Evolutionary conservation across 305 asterid genomes (phyloP), one percentile per base, ranked within the genome.

Genomic region (Solanum aculeatissimum): DNA sequence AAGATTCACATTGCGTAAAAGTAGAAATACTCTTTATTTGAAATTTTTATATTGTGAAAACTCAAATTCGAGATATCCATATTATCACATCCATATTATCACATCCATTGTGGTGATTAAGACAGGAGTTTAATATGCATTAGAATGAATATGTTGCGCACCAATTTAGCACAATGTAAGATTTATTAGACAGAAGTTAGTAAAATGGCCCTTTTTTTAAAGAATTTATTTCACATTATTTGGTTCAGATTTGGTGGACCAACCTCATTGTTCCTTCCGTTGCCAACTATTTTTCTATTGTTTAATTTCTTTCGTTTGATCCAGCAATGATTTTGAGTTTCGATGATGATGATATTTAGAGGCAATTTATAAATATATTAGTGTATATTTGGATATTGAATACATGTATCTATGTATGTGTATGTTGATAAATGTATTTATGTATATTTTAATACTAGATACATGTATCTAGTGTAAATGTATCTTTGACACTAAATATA

Each of bases 201-300:
- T 47, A 23, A 49, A 27, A 16, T 75, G 4, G 9, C 45, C 45
- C 2, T 74, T 49, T 25, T 40, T 74, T 27, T 2, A 23, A 75
- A 54, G 45, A 49, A 49, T 75, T 27, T 77, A 7, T 51, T 69
- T 27, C 82, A 77, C 82, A 29, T 27, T 77, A 77, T 77, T 77
- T 75, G 81, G 81, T 49, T 25, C 62, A 23, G 42, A 25, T 74
- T 74, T 49, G 82, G 45, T 49, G 82, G 45, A 51, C 0, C 11
- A 27, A 77, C 23, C 43, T 49, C 63, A 10, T 27, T 16, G 25
- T 49, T 27, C 51, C 82, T 49, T 75, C 25, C 27, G 29, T 29
- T 49, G 65, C 82, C 82, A 51, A 77, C 82, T 77, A 9, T 51
- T 51, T 4, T 3, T 77, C 3, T 74, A 15, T 47, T 45, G 21